Evolutionary conservation across 208 protist genomes (phyloP).

Genomic region (Leishmania gerbilli): DNA sequence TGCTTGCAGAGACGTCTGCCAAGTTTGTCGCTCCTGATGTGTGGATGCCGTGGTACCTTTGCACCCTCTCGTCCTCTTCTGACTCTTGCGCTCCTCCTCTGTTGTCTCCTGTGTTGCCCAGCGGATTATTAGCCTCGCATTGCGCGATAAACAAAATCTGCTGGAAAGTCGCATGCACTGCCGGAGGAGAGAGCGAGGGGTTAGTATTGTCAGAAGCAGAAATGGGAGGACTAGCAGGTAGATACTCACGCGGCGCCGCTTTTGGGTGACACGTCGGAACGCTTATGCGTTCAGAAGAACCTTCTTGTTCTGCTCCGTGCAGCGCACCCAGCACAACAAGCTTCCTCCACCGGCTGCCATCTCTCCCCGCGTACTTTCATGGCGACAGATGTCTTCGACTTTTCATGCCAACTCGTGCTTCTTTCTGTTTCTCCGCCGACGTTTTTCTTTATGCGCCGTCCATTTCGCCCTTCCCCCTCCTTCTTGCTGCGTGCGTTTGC

Average conservation of each 20-base stretch:
- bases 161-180: neutral
- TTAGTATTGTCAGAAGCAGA: neutral
- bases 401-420: neutral
- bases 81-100: neutral
- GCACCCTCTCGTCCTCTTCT: neutral
- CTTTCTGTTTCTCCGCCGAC: neutral
- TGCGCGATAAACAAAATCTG: neutral
- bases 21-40: neutral
- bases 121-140: neutral
- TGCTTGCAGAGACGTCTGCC: neutral
- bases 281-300: neutral
- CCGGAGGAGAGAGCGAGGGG: neutral
- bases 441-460: neutral
- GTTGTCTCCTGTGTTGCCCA: neutral
- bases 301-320: neutral
- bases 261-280: neutral
- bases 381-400: neutral
- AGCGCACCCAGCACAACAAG: neutral
- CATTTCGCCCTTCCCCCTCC: neutral
- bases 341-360: neutral
- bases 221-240: neutral
- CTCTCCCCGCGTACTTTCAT: neutral
- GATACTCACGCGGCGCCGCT: neutral
- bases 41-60: neutral
- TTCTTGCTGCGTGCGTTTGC: neutral